Percentiles rank a stretch among this genome's conserved stretches.
phyloP scores from a whole-genome alignment of 768 basidiomycete species.

The Calocybe cyanea region DNA sequence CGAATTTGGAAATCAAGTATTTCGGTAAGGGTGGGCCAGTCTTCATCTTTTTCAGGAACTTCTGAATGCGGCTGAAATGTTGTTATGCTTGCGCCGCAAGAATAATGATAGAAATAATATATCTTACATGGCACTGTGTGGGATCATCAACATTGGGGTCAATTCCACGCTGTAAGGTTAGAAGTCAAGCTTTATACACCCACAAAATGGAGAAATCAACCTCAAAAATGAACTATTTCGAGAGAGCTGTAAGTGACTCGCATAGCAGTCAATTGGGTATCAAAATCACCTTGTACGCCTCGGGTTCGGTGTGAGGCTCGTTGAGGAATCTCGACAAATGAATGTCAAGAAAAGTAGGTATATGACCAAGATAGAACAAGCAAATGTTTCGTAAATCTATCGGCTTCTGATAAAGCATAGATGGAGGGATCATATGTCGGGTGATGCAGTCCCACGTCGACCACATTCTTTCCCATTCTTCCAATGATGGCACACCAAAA shows the following conservation, averaged over 20 bases:
- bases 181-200: not conserved
- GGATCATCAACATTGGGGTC: constrained; percentile 95
- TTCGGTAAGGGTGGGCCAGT: constrained; percentile 75
- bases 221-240: constrained; percentile 67
- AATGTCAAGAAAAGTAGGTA: constrained; percentile 90
- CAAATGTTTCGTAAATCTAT: constrained; percentile 94
- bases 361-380: constrained; percentile 95
- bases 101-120: constrained; percentile 17
- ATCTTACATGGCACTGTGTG: constrained; percentile 69
- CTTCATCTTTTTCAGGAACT: constrained; percentile 74
- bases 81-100: not conserved
- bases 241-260: constrained; percentile 6
- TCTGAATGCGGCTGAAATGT: constrained; percentile 73
- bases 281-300: constrained; percentile 62
- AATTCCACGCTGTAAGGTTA: constrained; percentile 70
- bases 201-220: constrained; percentile 27
- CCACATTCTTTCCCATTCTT: constrained; percentile 87
- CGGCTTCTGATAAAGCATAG: constrained; percentile 86
- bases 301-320: constrained; percentile 82
- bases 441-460: constrained; percentile 85
- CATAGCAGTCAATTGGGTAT: constrained; percentile 8
- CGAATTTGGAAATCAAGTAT: constrained; percentile 79
- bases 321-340: constrained; percentile 72
- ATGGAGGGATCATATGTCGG: constrained; percentile 77
- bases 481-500: constrained; percentile 66